These are phyloP conservation scores for Ascoidea asiatica DNA, from an alignment of 805 yeast genomes.

Conservation along the genomic window DNA sequence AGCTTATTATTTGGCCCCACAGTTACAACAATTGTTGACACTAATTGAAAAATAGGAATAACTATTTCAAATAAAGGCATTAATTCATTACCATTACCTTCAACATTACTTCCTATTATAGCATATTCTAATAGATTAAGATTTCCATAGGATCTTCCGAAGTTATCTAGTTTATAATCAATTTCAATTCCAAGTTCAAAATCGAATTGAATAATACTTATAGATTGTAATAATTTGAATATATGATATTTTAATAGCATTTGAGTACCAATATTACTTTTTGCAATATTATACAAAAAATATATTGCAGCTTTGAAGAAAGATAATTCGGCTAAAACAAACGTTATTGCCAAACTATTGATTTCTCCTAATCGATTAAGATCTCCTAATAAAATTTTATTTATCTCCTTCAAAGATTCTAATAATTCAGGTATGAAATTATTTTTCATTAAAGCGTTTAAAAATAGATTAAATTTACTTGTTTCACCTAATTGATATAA, in stretches of 20 bases:
- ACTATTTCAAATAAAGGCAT: slow-evolving; percentile 55
- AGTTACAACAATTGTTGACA: slow-evolving; percentile 53
- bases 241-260: slow-evolving; percentile 57
- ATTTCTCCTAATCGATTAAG: too few relatives aligned
- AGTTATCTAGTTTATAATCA: slow-evolving; percentile 17
- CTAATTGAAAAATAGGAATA: slow-evolving; percentile 61
- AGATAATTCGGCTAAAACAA: slow-evolving; percentile 58
- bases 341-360: slow-evolving; percentile 26
- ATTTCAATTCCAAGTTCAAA: slow-evolving; percentile 67
- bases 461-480: slow-evolving; percentile 39
- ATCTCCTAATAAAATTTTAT: background rate
- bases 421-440: slow-evolving; percentile 54
- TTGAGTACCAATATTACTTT: slow-evolving; percentile 64
- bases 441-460: slow-evolving; percentile 47
- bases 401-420: slow-evolving; percentile 15
- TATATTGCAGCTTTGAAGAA: slow-evolving; percentile 62
- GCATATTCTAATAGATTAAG: slow-evolving; percentile 19
- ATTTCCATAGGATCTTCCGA: slow-evolving; percentile 22
- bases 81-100: slow-evolving; percentile 3
- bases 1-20: slow-evolving; percentile 65
- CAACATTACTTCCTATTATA: slow-evolving; percentile 12
- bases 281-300: slow-evolving; percentile 62
- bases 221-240: slow-evolving; percentile 44
- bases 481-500: slow-evolving; percentile 37
- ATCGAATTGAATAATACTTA: slow-evolving; percentile 49